phyloP scores from a whole-genome alignment of 164 flowering plant species.

The Vitis rotundifolia region DNA sequence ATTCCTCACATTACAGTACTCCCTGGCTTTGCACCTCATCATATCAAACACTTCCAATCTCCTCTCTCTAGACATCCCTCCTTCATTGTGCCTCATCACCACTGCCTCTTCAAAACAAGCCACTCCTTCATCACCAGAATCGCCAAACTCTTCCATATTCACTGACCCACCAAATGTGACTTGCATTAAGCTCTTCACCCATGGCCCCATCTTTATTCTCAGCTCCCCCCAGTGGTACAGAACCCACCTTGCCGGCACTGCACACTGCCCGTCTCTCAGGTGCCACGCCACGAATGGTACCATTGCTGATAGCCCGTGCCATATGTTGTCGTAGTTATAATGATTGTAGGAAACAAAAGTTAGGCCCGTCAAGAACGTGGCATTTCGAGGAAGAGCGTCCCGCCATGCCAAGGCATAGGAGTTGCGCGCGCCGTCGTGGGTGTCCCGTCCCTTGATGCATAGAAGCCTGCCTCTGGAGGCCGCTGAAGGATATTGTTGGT shows the following conservation, averaged over 20 bases:
- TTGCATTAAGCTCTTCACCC: conserved; percentile 51
- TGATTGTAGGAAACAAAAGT: conserved; percentile 75
- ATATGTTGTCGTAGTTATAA: conserved; percentile 65
- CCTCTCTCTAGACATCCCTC: conserved; percentile 63
- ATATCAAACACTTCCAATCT: conserved; percentile 62
- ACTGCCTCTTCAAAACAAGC: conserved; percentile 64
- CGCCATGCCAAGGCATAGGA: conserved; percentile 78
- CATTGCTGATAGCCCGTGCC: conserved; percentile 79
- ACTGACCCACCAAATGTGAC: conserved; percentile 46
- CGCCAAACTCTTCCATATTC: conserved; percentile 43
- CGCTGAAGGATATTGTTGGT: conserved; percentile 65
- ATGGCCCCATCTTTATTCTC: conserved; percentile 46
- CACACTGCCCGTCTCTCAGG: conserved; percentile 32
- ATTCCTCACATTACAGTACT: conserved; percentile 44
- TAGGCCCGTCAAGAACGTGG: conserved; percentile 50
- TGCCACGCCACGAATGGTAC: conserved; percentile 81
- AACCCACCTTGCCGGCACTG: conserved; percentile 56
- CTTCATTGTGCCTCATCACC: conserved; percentile 80
- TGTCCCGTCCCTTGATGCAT: conserved; percentile 64
- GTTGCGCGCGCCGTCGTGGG: conserved; percentile 68
- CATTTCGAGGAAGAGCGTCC: conserved; percentile 51
- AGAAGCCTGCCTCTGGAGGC: conserved; percentile 56
- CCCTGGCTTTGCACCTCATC: conserved; percentile 73
- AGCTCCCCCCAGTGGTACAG: conserved; percentile 81
- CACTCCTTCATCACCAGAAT: conserved; percentile 19